Evolutionary conservation across 345 rosid genomes (phyloP), one percentile per base, ranked within the genome.

Genomic region (Excoecaria cochinchinensis): DNA sequence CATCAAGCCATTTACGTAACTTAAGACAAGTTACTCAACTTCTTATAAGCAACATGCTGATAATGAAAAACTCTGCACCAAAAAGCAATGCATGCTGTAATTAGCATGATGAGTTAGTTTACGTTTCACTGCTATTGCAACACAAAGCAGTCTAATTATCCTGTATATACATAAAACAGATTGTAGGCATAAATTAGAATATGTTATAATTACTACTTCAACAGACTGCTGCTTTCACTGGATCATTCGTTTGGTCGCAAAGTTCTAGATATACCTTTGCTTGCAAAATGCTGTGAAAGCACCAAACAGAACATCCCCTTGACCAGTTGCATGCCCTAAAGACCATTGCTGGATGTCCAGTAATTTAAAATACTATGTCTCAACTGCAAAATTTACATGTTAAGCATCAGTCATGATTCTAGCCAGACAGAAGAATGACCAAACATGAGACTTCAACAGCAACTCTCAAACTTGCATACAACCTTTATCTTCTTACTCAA

Each of bases 351-450:
- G 66, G 76, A 71, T 61, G 71, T 51, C 76, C 70, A 58, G 63
- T 84, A 85, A 36, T 70, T 24, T 25, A 80, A 42, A 67, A 82
- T 66, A 69, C 83, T 81, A 2, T 79, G 59, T 73, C 81, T 86
- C 65, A 87, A 65, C 89, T 89, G 89, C 83, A 80, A 42, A 25
- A 73, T 58, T 73, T 48, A 53, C 48, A 76, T 40, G 24, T 14
- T 39, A 39, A 59, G 46, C 67, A 11, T 5, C 8, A 17, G 58
- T 60, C 65, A 50, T 50, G 53, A 62, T 69, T 50, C 10, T 73
- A 67, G 17, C 50, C 12, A 47, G 72, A 42, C 36, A 38, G 48
- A 40, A 44, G 44, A 76, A 58, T 56, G 12, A 31, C 22, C 56
- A 52, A 52, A 6, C 21, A 38, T 51, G 73, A 22, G 5, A 51